Base-by-base conservation (phyloP, 208 protist genomes). In the Sergeia podlipaevii region DNA sequence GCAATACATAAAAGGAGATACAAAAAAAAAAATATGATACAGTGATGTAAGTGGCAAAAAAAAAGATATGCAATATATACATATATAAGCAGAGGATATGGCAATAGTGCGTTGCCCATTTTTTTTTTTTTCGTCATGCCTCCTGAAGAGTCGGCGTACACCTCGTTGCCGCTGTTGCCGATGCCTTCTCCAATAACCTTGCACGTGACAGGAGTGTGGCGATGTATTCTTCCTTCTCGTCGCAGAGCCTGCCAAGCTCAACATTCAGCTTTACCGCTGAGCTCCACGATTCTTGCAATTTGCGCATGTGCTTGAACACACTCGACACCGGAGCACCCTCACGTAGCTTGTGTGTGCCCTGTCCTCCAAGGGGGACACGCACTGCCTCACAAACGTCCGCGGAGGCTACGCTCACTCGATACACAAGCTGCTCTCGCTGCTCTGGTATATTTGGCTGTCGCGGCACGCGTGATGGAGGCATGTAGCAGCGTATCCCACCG, bases 221-320 rank as follows among this genome's bases (percentile, higher is more conserved):
- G 17, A 64, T 46, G 33, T 50, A 57, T 6, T 29, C 20, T 18
- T 71, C 64, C 42, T 71, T 60, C 37, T 65, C 56, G 7, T 64
- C 48, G 34, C 64, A 71, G 11, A 38, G 20, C 3, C 56, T 45
- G 32, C 58, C 50, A n/a, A 71, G 56, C 39, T 71, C 46, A 5
- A 71, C 56, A 30, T 71, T 71, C 11, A 71, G 56, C n/a, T 51
- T 8, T 24, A 71, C 64, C 0, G 56, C 45, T 4, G 64, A 53
- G 24, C 30, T 27, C 64, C 64, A 71, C 48, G 64, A 64, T 29
- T 58, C 29, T 33, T 71, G 64, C 41, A 71, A 3, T 2, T 37
- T 4, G 28, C 50, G 18, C 56, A 71, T 63, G 41, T 71, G 36
- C 2, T 45, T 32, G 29, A 63, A 65, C 1, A 71, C 43, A 7